Conservation (phyloP, 768 basidiomycete genomes). For the Clavaria fumosa region DNA sequence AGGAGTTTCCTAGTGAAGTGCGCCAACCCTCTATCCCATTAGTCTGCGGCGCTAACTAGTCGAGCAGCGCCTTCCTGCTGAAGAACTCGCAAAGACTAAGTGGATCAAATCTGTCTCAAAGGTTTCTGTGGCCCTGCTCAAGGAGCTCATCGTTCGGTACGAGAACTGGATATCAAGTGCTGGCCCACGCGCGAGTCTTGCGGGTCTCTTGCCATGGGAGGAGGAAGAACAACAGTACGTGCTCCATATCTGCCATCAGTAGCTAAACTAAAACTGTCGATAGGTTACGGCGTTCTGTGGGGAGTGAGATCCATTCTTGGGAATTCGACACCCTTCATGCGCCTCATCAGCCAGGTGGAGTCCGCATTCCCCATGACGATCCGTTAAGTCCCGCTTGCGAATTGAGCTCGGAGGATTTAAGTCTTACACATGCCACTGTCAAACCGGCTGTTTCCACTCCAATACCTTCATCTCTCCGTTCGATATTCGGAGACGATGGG, state of each 20-base stretch:
- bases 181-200: constrained; percentile 65
- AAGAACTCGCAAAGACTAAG: constrained; percentile 73
- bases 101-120: constrained; percentile 78
- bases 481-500: constrained; percentile 57
- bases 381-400: too few relatives aligned
- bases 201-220: constrained; percentile 58
- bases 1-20: constrained; percentile 69
- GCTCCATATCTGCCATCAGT: constrained; percentile 15
- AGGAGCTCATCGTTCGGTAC: constrained; percentile 63
- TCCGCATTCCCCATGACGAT: too few relatives aligned
- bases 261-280: background rate
- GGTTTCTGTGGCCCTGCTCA: constrained; percentile 47
- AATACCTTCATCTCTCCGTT: constrained; percentile 64
- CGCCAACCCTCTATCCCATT: constrained; percentile 11
- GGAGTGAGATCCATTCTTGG: constrained; percentile 36
- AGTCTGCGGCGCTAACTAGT: constrained; percentile 8
- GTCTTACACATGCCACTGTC: constrained; percentile 27
- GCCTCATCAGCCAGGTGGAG: too few relatives aligned
- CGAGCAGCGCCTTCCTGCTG: constrained; percentile 67
- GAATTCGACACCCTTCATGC: constrained; percentile 68
- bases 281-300: constrained; percentile 12
- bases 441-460: constrained; percentile 32
- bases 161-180: constrained; percentile 37
- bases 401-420: constrained; percentile 15
- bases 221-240: constrained; percentile 46